Evolutionary conservation across 139 green algal genomes (phyloP).

Genomic region (Chlamydomonas incerta): DNA sequence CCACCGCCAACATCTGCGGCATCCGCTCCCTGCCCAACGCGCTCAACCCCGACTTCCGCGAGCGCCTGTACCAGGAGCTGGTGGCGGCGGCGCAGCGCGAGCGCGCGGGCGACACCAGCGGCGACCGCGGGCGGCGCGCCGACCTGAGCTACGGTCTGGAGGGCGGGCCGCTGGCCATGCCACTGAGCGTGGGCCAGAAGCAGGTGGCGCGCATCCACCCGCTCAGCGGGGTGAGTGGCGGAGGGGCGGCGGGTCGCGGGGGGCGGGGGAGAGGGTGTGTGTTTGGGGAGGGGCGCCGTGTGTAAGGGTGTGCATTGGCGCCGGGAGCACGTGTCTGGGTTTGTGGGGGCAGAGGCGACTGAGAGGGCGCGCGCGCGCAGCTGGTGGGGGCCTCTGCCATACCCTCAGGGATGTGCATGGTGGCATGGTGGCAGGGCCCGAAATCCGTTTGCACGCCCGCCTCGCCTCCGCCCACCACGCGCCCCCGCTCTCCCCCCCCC

Average conservation of each 20-base stretch:
- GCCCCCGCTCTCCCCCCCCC: not conserved
- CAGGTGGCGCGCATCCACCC: conserved; percentile 38
- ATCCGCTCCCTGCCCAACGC: conserved; percentile 38
- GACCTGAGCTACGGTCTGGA: conserved; percentile 29
- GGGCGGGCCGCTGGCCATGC: conserved; percentile 17
- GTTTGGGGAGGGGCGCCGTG: too few species aligned
- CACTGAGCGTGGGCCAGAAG: conserved; percentile 39
- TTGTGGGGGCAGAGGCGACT: too few species aligned
- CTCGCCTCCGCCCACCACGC: not conserved
- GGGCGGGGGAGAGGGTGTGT: not conserved
- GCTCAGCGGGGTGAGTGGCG: conserved; percentile 23
- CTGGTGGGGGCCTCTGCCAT: too few species aligned
- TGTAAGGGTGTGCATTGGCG: too few species aligned
- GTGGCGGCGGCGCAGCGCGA: conserved; percentile 15
- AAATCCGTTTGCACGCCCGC: too few species aligned
- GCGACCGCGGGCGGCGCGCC: not conserved
- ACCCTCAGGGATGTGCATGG: too few species aligned
- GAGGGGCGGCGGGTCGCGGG: not conserved
- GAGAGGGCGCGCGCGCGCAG: too few species aligned
- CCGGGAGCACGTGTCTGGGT: too few species aligned
- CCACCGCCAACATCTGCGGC: conserved; percentile 20
- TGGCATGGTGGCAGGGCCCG: too few species aligned
- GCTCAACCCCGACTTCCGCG: conserved; percentile 29
- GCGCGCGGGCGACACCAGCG: too few species aligned
- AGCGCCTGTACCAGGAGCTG: conserved; percentile 41